Conservation (phyloP, 2,329 filamentous ascomycete species). For the Epichloe coenophiala region DNA sequence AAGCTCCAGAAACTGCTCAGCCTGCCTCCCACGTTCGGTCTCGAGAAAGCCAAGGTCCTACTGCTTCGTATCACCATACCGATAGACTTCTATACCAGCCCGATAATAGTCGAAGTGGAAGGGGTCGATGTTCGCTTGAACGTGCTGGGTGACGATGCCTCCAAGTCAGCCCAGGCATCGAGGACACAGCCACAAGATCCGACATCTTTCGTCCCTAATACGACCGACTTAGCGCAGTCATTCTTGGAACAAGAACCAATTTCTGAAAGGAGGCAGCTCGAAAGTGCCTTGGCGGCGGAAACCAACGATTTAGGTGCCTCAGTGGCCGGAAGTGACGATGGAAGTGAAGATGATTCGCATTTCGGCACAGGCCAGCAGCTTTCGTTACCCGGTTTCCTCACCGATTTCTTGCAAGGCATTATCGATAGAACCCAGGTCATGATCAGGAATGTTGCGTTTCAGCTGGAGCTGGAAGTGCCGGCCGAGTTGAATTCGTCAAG, state of each 20-base stretch:
- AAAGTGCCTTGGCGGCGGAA: conserved; percentile 53
- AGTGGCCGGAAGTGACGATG: conserved; percentile 45
- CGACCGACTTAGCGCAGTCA: conserved; percentile 61
- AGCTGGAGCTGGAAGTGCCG: conserved; percentile 48
- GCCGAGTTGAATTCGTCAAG: conserved; percentile 31
- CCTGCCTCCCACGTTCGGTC: conserved; percentile 56
- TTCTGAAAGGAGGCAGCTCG: conserved; percentile 52
- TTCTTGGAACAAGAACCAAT: conserved; percentile 61
- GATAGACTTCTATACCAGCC: conserved; percentile 74
- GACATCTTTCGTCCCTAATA: conserved; percentile 44
- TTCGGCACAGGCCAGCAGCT: conserved; percentile 59
- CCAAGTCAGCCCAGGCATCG: conserved; percentile 28
- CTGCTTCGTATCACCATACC: conserved; percentile 72
- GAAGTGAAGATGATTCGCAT: conserved; percentile 44
- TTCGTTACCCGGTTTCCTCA: conserved; percentile 56
- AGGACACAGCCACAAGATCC: conserved; percentile 14
- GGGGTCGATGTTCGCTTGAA: conserved; percentile 61
- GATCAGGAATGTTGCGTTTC: conserved; percentile 51
- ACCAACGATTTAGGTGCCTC: conserved; percentile 50
- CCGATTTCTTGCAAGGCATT: conserved; percentile 60
- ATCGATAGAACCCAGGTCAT: conserved; percentile 56
- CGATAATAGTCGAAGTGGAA: conserved; percentile 69
- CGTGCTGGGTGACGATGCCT: conserved; percentile 25
- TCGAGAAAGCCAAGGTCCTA: conserved; percentile 62
- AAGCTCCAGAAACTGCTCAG: conserved; percentile 65